phyloP scores from a whole-genome alignment of 2,329 filamentous ascomycete genomes.

The Chaetomium sp. region DNA sequence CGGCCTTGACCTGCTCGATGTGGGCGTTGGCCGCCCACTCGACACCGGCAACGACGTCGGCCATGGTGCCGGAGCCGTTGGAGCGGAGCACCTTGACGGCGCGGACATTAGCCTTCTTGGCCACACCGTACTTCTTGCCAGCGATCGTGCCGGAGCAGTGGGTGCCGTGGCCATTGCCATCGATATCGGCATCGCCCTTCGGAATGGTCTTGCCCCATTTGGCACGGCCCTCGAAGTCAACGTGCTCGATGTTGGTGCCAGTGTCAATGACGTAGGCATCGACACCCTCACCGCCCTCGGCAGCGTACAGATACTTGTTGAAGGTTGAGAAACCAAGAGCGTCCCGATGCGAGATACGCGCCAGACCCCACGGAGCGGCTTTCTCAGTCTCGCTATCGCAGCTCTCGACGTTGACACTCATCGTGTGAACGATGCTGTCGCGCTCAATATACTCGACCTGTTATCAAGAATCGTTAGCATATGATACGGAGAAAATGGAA shows the following conservation, averaged over 20 bases:
- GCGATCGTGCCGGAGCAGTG: constrained; percentile 98
- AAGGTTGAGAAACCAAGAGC: constrained; percentile 82
- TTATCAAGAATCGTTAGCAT: constrained; percentile 17
- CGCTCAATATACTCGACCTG: constrained; percentile 96
- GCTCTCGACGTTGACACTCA: constrained; percentile 42
- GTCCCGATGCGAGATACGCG: constrained; percentile 93
- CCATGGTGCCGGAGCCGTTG: constrained; percentile 97
- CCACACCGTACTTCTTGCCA: constrained; percentile 98
- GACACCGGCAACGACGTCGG: constrained; percentile 96
- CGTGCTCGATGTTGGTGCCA: constrained; percentile 86
- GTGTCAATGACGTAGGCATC: constrained; percentile 99
- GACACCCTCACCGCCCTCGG: constrained; percentile 89
- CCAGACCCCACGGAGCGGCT: constrained; percentile 96
- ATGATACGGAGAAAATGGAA: background rate
- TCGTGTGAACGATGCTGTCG: constrained; percentile 85
- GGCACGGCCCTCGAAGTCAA: constrained; percentile 95
- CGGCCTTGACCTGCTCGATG: constrained; percentile 63
- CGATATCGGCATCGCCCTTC: constrained; percentile 70
- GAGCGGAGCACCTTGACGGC: constrained; percentile 98
- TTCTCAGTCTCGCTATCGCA: constrained; percentile 66
- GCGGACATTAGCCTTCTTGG: constrained; percentile 95
- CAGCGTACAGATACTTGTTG: constrained; percentile 95
- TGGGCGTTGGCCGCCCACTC: constrained; percentile 87
- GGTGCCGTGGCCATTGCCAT: constrained; percentile 97
- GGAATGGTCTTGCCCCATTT: constrained; percentile 97